Evolutionary conservation across 202 grass and related monocot genomes (phyloP).

Genomic region (Saccharum hybrid): DNA sequence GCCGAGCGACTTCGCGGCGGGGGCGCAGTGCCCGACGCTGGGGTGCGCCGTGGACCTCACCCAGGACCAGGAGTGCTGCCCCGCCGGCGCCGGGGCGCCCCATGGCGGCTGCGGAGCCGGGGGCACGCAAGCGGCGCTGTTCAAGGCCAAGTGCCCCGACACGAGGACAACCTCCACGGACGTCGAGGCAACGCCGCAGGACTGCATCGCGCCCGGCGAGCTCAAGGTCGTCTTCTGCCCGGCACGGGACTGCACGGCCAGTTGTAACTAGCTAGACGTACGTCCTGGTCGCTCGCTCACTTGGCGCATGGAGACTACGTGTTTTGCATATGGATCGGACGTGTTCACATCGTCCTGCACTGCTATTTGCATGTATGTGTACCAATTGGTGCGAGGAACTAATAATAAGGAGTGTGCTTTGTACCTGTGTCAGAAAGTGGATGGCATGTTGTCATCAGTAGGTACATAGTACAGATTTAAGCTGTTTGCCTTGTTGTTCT

Average conservation of each 20-base stretch:
- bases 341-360: not conserved
- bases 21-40: not conserved
- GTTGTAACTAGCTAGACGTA: not conserved
- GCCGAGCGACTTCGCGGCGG: not conserved
- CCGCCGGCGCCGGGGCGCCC: not conserved
- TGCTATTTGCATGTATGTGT: too few species aligned
- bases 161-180: constrained; percentile 50
- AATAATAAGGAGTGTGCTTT: too few species aligned
- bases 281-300: not conserved
- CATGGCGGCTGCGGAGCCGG: constrained; percentile 26
- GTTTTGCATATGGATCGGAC: not conserved
- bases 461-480: too few species aligned
- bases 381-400: too few species aligned
- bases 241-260: not conserved
- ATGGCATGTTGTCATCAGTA: too few species aligned
- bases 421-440: too few species aligned
- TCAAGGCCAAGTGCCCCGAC: constrained; percentile 52
- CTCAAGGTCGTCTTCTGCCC: constrained; percentile 64
- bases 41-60: constrained; percentile 1
- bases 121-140: not conserved
- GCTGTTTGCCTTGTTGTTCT: too few species aligned
- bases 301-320: not conserved
- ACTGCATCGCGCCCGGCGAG: constrained; percentile 38
- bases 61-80: not conserved
- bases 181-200: constrained; percentile 51